phyloP scores from a whole-genome alignment of 306 rosid species.

The Oemleria cerasiformis region DNA sequence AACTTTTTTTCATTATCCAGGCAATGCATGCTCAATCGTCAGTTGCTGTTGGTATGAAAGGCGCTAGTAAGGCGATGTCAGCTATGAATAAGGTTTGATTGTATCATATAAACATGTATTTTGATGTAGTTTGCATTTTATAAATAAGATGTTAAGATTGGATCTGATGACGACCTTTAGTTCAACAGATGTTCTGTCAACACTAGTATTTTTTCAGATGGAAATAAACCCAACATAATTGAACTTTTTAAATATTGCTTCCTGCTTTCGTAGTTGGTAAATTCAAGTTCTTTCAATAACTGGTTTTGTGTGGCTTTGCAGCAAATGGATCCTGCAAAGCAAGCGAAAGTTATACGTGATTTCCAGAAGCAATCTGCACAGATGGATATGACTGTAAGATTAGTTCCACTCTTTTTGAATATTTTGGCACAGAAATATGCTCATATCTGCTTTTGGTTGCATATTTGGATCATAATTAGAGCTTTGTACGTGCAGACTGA shows the following conservation, averaged over 20 bases:
- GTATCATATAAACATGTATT: not conserved
- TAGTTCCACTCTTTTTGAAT: slow-evolving; percentile 15
- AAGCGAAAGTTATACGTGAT: slow-evolving; percentile 68
- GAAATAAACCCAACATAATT: not conserved
- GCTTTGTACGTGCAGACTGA: slow-evolving; percentile 67
- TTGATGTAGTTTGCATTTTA: slow-evolving; percentile 4
- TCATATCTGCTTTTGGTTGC: not conserved
- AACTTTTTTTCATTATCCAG: slow-evolving; percentile 45
- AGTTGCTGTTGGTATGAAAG: slow-evolving; percentile 91
- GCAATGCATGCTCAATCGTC: slow-evolving; percentile 91
- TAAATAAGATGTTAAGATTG: not conserved
- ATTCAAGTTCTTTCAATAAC: slow-evolving; percentile 3
- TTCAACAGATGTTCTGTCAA: not conserved
- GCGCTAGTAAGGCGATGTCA: slow-evolving; percentile 86
- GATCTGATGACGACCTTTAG: not conserved
- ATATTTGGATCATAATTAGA: slow-evolving; percentile 27
- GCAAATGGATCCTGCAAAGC: slow-evolving; percentile 95
- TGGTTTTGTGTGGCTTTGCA: slow-evolving; percentile 43
- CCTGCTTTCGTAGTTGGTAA: not conserved
- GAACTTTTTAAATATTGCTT: not conserved
- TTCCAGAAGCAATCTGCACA: slow-evolving; percentile 98
- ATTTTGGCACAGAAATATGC: slow-evolving; percentile 4
- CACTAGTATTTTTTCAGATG: not conserved
- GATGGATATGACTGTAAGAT: slow-evolving; percentile 99
- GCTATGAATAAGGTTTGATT: slow-evolving; percentile 82